Evolutionary conservation across 345 rosid species (phyloP).

Genomic region (Populus alba): DNA sequence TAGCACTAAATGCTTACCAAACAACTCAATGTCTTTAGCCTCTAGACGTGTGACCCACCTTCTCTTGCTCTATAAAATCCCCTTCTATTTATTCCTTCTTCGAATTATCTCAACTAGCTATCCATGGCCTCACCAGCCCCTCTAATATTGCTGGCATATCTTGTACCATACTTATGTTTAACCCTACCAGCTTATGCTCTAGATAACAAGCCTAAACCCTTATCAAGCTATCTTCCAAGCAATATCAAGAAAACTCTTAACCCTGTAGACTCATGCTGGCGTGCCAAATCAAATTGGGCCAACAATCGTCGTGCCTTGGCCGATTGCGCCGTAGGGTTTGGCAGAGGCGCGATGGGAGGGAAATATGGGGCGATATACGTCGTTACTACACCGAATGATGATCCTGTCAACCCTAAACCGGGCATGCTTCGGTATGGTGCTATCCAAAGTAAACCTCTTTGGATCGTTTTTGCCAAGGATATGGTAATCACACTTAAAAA

Average conservation of each 20-base stretch:
- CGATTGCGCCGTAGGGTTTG: slow-evolving; percentile 23
- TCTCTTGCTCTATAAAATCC: not conserved
- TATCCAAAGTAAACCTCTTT: slow-evolving; percentile 20
- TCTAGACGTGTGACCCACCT: slow-evolving; percentile 10
- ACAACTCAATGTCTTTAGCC: not conserved
- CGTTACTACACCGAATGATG: slow-evolving; percentile 20
- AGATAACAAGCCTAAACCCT: not conserved
- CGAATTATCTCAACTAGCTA: not conserved
- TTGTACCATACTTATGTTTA: not conserved
- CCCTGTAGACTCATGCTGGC: slow-evolving; percentile 31
- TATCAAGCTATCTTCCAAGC: slow-evolving; percentile 10
- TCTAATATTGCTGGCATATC: not conserved
- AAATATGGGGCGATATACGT: slow-evolving; percentile 16
- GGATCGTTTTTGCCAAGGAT: slow-evolving; percentile 22
- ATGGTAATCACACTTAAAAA: slow-evolving; percentile 21
- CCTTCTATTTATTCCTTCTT: not conserved
- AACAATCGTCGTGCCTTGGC: slow-evolving; percentile 21
- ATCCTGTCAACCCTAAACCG: slow-evolving; percentile 23
- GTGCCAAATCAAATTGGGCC: slow-evolving; percentile 10
- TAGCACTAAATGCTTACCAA: not conserved
- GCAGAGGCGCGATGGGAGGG: slow-evolving; percentile 23
- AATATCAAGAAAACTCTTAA: not conserved
- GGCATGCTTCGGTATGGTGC: slow-evolving; percentile 27
- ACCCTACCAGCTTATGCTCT: not conserved
- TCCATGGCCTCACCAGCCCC: slow-evolving; percentile 10